Evolutionary conservation across 1,139 yeast species (phyloP), one percentile per base, ranked within the genome.

Genomic region (Scheffersomyces insectosa): DNA sequence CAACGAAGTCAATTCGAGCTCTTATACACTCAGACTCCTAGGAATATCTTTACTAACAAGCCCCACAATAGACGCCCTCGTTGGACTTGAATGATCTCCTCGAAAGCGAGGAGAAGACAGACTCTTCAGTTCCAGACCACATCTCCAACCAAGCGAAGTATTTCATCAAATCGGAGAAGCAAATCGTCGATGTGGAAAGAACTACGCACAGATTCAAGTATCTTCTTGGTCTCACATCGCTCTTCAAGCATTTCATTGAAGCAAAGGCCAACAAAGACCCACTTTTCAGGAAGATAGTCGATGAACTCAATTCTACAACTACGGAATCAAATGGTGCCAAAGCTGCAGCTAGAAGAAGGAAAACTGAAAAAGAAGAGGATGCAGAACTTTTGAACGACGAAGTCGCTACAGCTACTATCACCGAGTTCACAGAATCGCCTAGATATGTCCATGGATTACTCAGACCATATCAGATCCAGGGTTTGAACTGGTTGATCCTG

Each of bases 401-500:
- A 51, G 77, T 70, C 12, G 64, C 65, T 13, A 66, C 73, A 2
- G 63, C 70, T 5, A 54, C 63, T 7, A 68, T 76, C 39, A 73
- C 78, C 10, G 88, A 82, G 54, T 80, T 82, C 55, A 73, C 82
- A 3, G 87, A 84, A 53, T 75, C 83, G 45, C 95, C 95, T 0
- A 70, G 75, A 0, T 86, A 75, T 54, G 63, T 86, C 29, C 70
- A 83, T 41, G 95, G 95, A 13, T 64, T 64, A 42, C 62, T 86
- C 46, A 75, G 95, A 57, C 85, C 86, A n/a, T 86, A 91, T 64
- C 98, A 91, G 66, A 79, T 91, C 46, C 96, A 88, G 62, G 98
- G 98, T 43, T 75, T 91, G 51, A 91, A 91, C 67, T 91, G 98
- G 98, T 70, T 91, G 57, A 82, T 90, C 16, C 80, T 90, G 1